These are phyloP conservation scores for Phytophthora rubi DNA, from an alignment of 352 stramenopile species.

Conservation along the genomic window DNA sequence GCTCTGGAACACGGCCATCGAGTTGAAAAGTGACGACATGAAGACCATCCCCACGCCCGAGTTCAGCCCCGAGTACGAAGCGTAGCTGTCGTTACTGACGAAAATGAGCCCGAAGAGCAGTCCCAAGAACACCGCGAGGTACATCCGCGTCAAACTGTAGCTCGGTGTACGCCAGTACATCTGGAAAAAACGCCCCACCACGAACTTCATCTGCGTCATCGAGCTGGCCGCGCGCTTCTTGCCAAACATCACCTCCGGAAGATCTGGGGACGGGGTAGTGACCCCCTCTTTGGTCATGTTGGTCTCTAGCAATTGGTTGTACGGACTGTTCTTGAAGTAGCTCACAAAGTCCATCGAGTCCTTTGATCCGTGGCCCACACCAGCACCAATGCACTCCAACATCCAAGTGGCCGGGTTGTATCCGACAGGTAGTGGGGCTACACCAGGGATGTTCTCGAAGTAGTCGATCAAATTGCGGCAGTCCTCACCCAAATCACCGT, in stretches of 20 bases:
- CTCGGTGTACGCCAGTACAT: constrained; percentile 61
- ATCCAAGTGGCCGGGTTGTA: constrained; percentile 84
- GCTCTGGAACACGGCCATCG: constrained; percentile 46
- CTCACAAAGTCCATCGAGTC: constrained; percentile 27
- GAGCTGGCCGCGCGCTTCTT: constrained; percentile 36
- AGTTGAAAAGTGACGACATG: constrained; percentile 57
- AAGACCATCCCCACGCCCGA: constrained; percentile 57
- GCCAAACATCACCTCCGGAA: constrained; percentile 37
- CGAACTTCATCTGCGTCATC: constrained; percentile 34
- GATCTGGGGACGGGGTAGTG: constrained; percentile 18
- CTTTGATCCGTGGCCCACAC: not conserved
- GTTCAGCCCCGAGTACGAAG: constrained; percentile 42
- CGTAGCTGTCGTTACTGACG: constrained; percentile 35
- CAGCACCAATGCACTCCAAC: constrained; percentile 54
- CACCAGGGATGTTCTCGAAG: constrained; percentile 44
- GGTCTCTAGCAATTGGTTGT: constrained; percentile 15
- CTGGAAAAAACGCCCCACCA: constrained; percentile 36
- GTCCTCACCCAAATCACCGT: constrained; percentile 38
- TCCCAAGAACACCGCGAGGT: constrained; percentile 65
- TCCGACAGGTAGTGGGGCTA: constrained; percentile 25
- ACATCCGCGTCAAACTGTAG: constrained; percentile 70
- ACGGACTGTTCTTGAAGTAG: constrained; percentile 35
- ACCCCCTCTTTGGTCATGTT: constrained; percentile 35
- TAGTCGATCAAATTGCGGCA: constrained; percentile 31
- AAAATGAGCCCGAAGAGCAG: constrained; percentile 80